Percentiles rank a stretch among this genome's conserved stretches.
These are phyloP conservation scores for Crucibulum parvulum DNA, from an alignment of 1,284 basidiomycete species.

Conservation along the genomic window DNA sequence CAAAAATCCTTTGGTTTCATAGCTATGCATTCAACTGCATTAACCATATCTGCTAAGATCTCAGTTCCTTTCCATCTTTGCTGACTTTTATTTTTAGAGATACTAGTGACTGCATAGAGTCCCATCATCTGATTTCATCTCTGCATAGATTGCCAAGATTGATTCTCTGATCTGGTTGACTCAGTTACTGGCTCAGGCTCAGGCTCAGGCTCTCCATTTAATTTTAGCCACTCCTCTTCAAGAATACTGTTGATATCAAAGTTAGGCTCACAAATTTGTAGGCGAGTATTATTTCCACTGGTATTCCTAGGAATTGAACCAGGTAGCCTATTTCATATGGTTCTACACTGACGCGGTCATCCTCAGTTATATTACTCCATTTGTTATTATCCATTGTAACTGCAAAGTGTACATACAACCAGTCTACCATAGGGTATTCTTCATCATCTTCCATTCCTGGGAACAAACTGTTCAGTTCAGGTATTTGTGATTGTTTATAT, in stretches of 20 bases:
- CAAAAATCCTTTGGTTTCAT: neutral
- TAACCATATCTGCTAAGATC: neutral
- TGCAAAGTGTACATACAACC: neutral
- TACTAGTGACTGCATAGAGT: neutral
- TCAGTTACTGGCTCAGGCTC: no score
- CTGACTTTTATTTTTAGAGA: neutral
- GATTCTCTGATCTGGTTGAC: no score
- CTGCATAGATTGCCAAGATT: no score
- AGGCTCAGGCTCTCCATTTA: no score
- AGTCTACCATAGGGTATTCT: neutral
- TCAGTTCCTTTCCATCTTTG: neutral
- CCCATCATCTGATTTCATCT: no score
- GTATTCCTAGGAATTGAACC: neutral
- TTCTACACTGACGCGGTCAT: neutral
- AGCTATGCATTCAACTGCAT: neutral
- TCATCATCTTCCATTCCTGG: no score
- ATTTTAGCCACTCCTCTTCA: neutral
- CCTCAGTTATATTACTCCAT: neutral
- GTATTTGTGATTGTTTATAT: no score
- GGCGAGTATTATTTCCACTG: neutral
- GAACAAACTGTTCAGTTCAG: no score
- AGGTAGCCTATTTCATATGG: neutral
- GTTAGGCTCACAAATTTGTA: neutral
- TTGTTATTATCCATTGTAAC: neutral
- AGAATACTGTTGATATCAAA: neutral